Evolutionary conservation across 345 rosid species (phyloP).

Genomic region (Conringia planisiliqua): DNA sequence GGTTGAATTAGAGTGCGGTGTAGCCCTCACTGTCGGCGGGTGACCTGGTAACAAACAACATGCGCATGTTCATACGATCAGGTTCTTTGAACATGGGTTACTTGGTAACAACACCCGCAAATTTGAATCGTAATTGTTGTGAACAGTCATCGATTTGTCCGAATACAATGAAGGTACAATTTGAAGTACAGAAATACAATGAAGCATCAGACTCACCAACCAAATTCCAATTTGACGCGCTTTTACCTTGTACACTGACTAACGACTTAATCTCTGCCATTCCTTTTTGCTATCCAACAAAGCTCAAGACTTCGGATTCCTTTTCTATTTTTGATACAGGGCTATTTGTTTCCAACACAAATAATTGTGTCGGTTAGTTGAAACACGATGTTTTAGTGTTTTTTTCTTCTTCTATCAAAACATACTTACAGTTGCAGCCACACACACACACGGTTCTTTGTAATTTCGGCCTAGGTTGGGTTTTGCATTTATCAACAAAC

Average conservation of each 20-base stretch:
- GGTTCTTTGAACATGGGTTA: not conserved
- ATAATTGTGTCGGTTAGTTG: not conserved
- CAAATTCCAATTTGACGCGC: slow-evolving; percentile 8
- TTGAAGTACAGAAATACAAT: too few relatives aligned
- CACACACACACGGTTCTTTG: too few relatives aligned
- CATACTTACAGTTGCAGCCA: too few relatives aligned
- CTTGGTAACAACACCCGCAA: not conserved
- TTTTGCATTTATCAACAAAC: too few relatives aligned
- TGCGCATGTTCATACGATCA: not conserved
- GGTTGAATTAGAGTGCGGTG: not conserved
- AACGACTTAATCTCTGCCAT: not conserved
- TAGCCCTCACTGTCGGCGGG: not conserved
- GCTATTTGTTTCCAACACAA: not conserved
- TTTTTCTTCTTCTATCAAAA: too few relatives aligned
- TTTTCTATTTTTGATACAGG: not conserved
- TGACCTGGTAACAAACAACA: not conserved
- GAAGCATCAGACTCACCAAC: not conserved
- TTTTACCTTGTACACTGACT: not conserved
- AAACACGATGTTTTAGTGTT: too few relatives aligned
- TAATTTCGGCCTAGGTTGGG: too few relatives aligned
- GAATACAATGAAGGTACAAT: too few relatives aligned
- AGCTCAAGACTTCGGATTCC: not conserved
- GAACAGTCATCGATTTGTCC: not conserved
- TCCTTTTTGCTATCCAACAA: slow-evolving; percentile 7
- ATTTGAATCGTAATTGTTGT: not conserved